A percentile compares a stretch with the other conserved stretches of the same genome.
Evolutionary conservation across 108 stramenopile species (phyloP).

Genomic region (Poteriospumella lacustris): DNA sequence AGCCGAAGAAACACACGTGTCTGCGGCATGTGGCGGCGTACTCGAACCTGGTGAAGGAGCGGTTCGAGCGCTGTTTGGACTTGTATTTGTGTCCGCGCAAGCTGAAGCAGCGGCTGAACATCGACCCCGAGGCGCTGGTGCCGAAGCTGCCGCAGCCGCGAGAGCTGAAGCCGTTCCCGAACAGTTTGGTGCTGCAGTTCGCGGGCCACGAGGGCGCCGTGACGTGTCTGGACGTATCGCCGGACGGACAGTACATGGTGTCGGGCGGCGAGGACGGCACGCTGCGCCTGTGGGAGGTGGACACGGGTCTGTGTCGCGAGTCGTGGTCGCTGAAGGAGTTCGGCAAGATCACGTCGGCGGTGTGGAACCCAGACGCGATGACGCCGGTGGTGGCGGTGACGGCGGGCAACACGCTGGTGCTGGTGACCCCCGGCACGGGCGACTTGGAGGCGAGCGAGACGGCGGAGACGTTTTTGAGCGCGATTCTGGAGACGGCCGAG

Average conservation of each 20-base stretch:
- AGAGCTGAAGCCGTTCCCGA: slow-evolving; percentile 94
- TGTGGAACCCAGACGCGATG: slow-evolving; percentile 83
- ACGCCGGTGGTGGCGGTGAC: slow-evolving; percentile 69
- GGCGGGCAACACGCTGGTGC: slow-evolving; percentile 39
- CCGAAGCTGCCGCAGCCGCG: slow-evolving; percentile 82
- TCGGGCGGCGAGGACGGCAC: slow-evolving; percentile 80
- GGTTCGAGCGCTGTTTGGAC: slow-evolving; percentile 96
- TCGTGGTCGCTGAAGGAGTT: slow-evolving; percentile 10
- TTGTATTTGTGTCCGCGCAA: slow-evolving; percentile 91
- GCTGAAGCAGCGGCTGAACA: slow-evolving; percentile 84
- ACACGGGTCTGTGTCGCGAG: slow-evolving; percentile 58
- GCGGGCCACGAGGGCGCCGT: slow-evolving; percentile 65
- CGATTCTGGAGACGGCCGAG: slow-evolving; percentile 37
- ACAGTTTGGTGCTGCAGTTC: slow-evolving; percentile 71
- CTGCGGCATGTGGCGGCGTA: slow-evolving; percentile 88
- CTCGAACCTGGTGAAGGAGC: slow-evolving; percentile 78
- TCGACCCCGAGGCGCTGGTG: slow-evolving; percentile 92
- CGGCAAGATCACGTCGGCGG: slow-evolving; percentile 55
- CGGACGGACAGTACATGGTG: slow-evolving; percentile 90
- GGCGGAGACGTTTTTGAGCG: slow-evolving; percentile 69
- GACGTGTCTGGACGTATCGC: slow-evolving; percentile 71
- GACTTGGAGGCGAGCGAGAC: slow-evolving; percentile 66
- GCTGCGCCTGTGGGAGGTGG: slow-evolving; percentile 90
- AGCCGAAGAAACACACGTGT: slow-evolving; percentile 79
- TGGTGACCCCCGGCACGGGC: slow-evolving; percentile 81